These are phyloP conservation scores for Camellia granthamiana DNA, from an alignment of 148 eudicot species.

Conservation along the genomic window DNA sequence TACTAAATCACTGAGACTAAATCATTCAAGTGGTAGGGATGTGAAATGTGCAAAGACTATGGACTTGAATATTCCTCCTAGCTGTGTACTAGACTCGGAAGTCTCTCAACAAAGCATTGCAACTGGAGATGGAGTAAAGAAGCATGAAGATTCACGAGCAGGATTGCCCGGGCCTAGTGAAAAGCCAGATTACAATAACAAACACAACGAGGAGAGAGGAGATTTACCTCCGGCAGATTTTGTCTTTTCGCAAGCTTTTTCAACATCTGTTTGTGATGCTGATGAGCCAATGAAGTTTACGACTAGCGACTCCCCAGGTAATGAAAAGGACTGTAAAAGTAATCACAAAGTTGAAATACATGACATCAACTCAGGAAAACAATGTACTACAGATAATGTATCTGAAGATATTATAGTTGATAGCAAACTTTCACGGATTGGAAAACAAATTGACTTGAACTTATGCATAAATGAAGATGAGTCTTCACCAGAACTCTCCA, in stretches of 20 bases:
- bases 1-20: not conserved
- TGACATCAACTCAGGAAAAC: slow-evolving; percentile 33
- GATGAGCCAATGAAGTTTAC: slow-evolving; percentile 8
- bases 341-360: slow-evolving; percentile 19
- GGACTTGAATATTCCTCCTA: slow-evolving; percentile 30
- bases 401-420: slow-evolving; percentile 9
- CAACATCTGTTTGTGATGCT: slow-evolving; percentile 7
- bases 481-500: not conserved
- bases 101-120: not conserved
- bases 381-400: slow-evolving; percentile 14
- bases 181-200: not conserved
- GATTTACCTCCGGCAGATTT: not conserved
- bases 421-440: slow-evolving; percentile 5
- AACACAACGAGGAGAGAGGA: slow-evolving; percentile 13
- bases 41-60: slow-evolving; percentile 24
- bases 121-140: slow-evolving; percentile 11
- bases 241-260: not conserved
- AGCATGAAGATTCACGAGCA: slow-evolving; percentile 10
- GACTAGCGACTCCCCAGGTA: not conserved
- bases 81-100: not conserved
- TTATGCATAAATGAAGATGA: slow-evolving; percentile 23
- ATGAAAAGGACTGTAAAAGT: not conserved
- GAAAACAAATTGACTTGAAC: slow-evolving; percentile 30
- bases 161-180: not conserved
- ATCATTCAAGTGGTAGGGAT: slow-evolving; percentile 16